These are phyloP conservation scores for Russula sp. DNA, from an alignment of 768 basidiomycete genomes.

Conservation along the genomic window DNA sequence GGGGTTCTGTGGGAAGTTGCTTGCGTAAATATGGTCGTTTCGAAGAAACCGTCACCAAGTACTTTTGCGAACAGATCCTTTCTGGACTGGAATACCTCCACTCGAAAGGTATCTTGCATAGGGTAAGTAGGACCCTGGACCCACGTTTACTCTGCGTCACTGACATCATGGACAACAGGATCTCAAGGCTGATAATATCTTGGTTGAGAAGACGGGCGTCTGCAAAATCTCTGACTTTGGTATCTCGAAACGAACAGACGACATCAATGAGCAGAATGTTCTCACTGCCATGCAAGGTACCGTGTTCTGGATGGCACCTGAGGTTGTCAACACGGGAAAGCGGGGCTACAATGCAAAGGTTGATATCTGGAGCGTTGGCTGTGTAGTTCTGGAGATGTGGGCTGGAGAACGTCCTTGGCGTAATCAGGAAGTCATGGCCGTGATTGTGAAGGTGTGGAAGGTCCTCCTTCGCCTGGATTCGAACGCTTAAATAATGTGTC, in stretches of 20 bases:
- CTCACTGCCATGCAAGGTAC: constrained; percentile 96
- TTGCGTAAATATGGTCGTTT: constrained; percentile 90
- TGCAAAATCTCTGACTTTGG: constrained; percentile 99
- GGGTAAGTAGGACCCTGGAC: constrained; percentile 44
- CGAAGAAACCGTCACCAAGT: constrained; percentile 85
- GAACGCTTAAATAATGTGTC: neutral
- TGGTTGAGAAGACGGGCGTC: constrained; percentile 84
- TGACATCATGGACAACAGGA: constrained; percentile 47
- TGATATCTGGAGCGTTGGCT: constrained; percentile 98
- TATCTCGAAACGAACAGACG: constrained; percentile 93
- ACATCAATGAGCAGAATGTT: constrained; percentile 74
- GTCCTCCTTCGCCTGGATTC: neutral
- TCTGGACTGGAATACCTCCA: constrained; percentile 91
- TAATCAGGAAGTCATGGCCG: constrained; percentile 82
- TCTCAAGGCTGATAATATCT: constrained; percentile 96
- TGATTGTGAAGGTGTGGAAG: constrained; percentile 81
- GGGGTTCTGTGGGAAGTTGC: constrained; percentile 90
- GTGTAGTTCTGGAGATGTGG: constrained; percentile 99
- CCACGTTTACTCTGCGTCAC: neutral
- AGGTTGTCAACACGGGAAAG: constrained; percentile 81
- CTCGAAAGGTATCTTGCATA: constrained; percentile 84
- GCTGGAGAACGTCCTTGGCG: constrained; percentile 94
- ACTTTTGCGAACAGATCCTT: constrained; percentile 88
- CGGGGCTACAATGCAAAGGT: constrained; percentile 95
- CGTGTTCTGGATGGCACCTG: constrained; percentile 99